Base-by-base conservation (phyloP, 176 grass and related monocot species). In the Triticum turgidum region DNA sequence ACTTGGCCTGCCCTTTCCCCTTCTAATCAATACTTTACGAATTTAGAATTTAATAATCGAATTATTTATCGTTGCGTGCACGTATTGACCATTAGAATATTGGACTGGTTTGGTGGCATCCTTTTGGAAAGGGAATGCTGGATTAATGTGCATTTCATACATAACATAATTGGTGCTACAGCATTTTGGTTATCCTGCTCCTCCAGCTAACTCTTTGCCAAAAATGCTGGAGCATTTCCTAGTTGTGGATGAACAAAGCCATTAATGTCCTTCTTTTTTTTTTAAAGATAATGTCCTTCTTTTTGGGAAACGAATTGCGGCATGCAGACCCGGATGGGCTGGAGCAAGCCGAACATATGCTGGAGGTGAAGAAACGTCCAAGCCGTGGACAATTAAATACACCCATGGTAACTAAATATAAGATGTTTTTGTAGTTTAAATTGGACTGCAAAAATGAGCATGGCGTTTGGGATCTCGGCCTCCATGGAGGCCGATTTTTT, bases 141-240 rank as follows among this genome's bases (percentile, higher is more conserved):
- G 69, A 79, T 39, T 44, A 42, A 42, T 83, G 44, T 58, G 61
- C 42, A 80, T 82, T 83, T 78, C 65, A 79, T 83, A 49, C 79
- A 22, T 86, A 7, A 65, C 54, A 42, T 20, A 73, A 79, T 25
- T n/a, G 65, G n/a, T 64, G 41, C 8, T 41, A 22, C 69, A 29
- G 0, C 13, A 13, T 5, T 34, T n/a, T 73, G 25, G 58, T 30
- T 52, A 9, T 32, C 11, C n/a, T 65, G 64, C 41, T 56, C 45
- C 45, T 61, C 5, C 25, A 1, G 5, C 66, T 68, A 61, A 85
- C 9, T 11, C 20, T 75, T 58, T 34, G 24, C 80, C 80, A 35
- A 83, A 77, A 2, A 27, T 47, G 14, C 14, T 61, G 3, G 29
- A 17, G 73, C 14, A 20, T 51, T 47, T 45, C 22, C 38, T 65